Base-by-base conservation (phyloP, 805 yeast species). In the Millerozyma acaciae region DNA sequence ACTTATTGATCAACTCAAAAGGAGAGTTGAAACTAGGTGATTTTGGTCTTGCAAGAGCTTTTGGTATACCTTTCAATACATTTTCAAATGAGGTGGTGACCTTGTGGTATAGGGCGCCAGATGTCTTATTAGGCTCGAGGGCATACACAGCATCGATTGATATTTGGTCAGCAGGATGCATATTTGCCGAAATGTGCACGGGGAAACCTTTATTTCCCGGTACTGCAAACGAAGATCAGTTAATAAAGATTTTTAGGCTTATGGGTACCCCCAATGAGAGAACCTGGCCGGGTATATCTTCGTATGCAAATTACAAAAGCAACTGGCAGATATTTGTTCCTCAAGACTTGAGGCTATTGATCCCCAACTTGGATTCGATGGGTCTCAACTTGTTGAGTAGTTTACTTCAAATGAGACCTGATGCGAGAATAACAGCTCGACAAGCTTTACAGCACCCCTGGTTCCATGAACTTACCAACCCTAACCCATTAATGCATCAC, bases 91-190 rank as follows among this genome's bases (percentile, higher is more conserved):
- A 93, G 58, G 97, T 93, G 33, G 98, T 93, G 28, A 93, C 98
- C 0, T 67, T 93, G 43, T 93, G 98, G 98, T 90, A 90, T 61
- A 76, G 98, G 44, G 96, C 97, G 0, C 98, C 98, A 0, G 98
- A 90, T 55, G 97, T 93, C 19, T 67, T 93, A 33, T 71, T 93
- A 52, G 98, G 98, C 2, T 87, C 96, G 3, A 78, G 96, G 48
- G 90, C 94, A 36, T 93, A 93, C 61, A 84, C 96, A 28, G 93
- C 98, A 0, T 89, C 96, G 6, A 94, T 93, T 40, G 98, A 93
- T 56, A 86, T 93, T 65, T 93, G 98, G 98, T 87, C 96, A 12
- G 94, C 96, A 10, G 98, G 98, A 10, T 93, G 98, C 62, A 93
- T 93, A 34, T 75, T 93, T 57, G 97, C 97, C 3, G 98, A 93